A percentile compares a stretch with the other conserved stretches of the same genome.
Evolutionary conservation across 169 alveolate species (phyloP).

Genomic region (Plasmodium vinckei): DNA sequence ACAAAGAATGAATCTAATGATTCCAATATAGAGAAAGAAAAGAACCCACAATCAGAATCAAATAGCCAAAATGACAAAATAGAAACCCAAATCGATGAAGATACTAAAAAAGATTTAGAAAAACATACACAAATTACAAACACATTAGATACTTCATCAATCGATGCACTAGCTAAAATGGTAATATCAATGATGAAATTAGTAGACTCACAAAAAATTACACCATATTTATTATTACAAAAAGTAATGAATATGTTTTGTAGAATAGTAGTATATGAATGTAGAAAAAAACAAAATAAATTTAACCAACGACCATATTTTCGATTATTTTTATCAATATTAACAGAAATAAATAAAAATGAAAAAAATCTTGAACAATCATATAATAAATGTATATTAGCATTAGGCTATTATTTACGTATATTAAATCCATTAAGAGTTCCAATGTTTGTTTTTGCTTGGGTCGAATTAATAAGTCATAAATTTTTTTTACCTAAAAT

Average conservation of each 20-base stretch:
- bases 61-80: slow-evolving; percentile 14
- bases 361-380: slow-evolving; percentile 78
- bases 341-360: slow-evolving; percentile 83
- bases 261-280: slow-evolving; percentile 84
- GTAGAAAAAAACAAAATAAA: slow-evolving; percentile 57
- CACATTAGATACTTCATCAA: slow-evolving; percentile 76
- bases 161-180: slow-evolving; percentile 89
- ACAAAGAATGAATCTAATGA: slow-evolving; percentile 4
- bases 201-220: slow-evolving; percentile 89
- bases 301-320: slow-evolving; percentile 84
- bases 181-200: slow-evolving; percentile 88
- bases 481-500: slow-evolving; percentile 91
- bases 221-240: slow-evolving; percentile 90
- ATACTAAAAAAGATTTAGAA: neutral
- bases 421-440: slow-evolving; percentile 91
- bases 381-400: slow-evolving; percentile 80
- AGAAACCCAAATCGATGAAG: slow-evolving; percentile 14
- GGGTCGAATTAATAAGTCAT: slow-evolving; percentile 96
- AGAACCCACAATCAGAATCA: neutral
- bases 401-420: slow-evolving; percentile 82
- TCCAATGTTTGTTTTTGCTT: slow-evolving; percentile 97
- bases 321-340: slow-evolving; percentile 82
- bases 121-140: neutral
- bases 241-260: slow-evolving; percentile 84
- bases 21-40: slow-evolving; percentile 14